Conservation (phyloP, 768 basidiomycete genomes). For the Hortiboletus campestris region DNA sequence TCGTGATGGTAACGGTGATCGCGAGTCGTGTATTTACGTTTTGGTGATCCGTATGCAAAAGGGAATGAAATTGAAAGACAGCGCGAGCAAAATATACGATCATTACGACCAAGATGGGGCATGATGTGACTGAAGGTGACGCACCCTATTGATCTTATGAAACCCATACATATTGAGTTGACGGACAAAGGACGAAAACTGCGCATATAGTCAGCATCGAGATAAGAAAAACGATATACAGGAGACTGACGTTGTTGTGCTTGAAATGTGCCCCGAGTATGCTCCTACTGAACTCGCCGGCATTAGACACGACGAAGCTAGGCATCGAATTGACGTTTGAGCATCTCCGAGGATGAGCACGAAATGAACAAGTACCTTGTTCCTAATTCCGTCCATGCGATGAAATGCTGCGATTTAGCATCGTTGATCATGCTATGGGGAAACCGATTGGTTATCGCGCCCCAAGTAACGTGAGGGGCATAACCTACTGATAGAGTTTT, state of each 20-base stretch:
- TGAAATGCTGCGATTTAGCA: slow-evolving; percentile 74
- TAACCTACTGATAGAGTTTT: slow-evolving; percentile 78
- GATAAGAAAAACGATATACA: slow-evolving; percentile 1
- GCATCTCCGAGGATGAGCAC: background rate
- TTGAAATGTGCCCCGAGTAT: slow-evolving; percentile 87
- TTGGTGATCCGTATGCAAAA: background rate
- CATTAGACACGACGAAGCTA: slow-evolving; percentile 81
- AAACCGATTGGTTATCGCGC: background rate
- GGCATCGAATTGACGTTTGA: background rate
- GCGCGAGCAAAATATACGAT: background rate
- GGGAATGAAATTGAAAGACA: background rate
- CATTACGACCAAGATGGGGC: slow-evolving; percentile 9
- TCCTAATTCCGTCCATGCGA: slow-evolving; percentile 79
- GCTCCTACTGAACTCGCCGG: slow-evolving; percentile 81
- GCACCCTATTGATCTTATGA: slow-evolving; percentile 86
- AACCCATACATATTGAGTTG: slow-evolving; percentile 97
- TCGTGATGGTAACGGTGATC: background rate
- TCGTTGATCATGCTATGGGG: slow-evolving; percentile 79
- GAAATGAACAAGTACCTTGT: slow-evolving; percentile 44
- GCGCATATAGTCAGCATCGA: slow-evolving; percentile 11
- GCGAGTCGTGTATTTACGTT: background rate
- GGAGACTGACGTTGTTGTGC: slow-evolving; percentile 73
- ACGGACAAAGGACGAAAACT: slow-evolving; percentile 94
- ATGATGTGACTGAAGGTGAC: slow-evolving; percentile 24
- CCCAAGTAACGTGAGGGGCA: background rate